A percentile compares a stretch with the other conserved stretches of the same genome.
Conservation (phyloP, 2,329 filamentous ascomycete species). For the Penicillium janthinellum region DNA sequence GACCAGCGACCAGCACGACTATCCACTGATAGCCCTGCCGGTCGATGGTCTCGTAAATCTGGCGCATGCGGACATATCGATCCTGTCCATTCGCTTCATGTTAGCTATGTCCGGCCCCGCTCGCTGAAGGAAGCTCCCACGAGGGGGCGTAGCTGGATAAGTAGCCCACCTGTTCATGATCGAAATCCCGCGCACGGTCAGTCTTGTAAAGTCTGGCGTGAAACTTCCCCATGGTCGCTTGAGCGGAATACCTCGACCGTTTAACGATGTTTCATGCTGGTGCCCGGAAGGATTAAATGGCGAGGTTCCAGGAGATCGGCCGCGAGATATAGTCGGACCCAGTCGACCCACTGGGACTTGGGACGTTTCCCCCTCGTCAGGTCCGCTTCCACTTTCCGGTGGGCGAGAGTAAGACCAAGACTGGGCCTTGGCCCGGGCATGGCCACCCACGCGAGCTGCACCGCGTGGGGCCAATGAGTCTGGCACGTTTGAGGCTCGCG, state of each 20-base stretch:
- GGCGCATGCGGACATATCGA: conserved; percentile 46
- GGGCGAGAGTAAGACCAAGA: background rate
- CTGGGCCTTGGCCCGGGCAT: background rate
- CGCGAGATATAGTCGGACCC: conserved; percentile 5
- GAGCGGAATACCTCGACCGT: background rate
- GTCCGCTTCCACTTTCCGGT: background rate
- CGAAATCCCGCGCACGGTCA: conserved; percentile 47
- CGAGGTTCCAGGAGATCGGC: background rate
- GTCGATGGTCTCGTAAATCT: conserved; percentile 50
- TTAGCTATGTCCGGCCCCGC: background rate
- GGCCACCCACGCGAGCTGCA: background rate
- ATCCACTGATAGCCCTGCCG: conserved; percentile 47
- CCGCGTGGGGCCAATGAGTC: conserved; percentile 16
- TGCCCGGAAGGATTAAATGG: conserved; percentile 1
- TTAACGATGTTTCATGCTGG: conserved; percentile 3
- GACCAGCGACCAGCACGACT: conserved; percentile 50
- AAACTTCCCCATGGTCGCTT: conserved; percentile 36
- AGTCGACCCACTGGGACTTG: background rate
- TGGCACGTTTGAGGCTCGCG: conserved; percentile 6
- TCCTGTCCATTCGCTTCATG: conserved; percentile 30
- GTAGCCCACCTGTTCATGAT: conserved; percentile 44
- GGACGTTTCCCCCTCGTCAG: background rate
- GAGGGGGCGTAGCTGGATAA: background rate
- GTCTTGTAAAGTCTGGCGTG: conserved; percentile 45
- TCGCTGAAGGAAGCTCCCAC: background rate